Percentiles rank a stretch among this genome's conserved stretches.
phyloP scores from a whole-genome alignment of 768 basidiomycete genomes.

The Phylloporus rhodoxanthus region DNA sequence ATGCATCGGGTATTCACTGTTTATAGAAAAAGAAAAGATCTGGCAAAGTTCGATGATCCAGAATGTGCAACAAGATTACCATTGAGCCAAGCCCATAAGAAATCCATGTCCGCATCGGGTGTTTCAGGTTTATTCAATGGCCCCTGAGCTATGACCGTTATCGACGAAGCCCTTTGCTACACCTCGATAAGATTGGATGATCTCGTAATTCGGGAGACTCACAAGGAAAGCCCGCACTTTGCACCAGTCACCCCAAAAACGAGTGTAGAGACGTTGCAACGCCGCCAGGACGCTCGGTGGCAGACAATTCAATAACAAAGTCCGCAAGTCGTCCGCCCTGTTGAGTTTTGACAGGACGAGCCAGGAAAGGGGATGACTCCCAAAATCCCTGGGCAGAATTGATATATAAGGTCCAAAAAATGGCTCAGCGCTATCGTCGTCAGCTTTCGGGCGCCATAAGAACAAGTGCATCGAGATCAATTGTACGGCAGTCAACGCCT shows the following conservation, averaged over 20 bases:
- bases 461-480: conserved; percentile 76
- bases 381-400: conserved; percentile 67
- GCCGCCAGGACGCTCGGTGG: conserved; percentile 43
- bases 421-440: conserved; percentile 44
- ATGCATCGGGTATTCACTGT: conserved; percentile 91
- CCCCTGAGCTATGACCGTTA: background rate
- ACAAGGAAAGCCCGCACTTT: conserved; percentile 50
- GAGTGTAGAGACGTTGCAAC: conserved; percentile 38
- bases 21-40: background rate
- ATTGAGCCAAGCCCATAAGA: conserved; percentile 89
- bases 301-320: conserved; percentile 37
- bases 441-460: conserved; percentile 50
- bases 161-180: conserved; percentile 6
- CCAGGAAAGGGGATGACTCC: conserved; percentile 82
- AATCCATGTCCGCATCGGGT: conserved; percentile 34
- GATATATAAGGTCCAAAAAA: conserved; percentile 74
- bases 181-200: background rate
- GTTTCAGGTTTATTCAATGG: conserved; percentile 1
- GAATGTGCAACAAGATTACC: conserved; percentile 40
- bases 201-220: conserved; percentile 13
- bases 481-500: conserved; percentile 57
- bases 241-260: conserved; percentile 58
- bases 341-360: conserved; percentile 30
- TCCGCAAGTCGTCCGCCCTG: conserved; percentile 12
- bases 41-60: background rate